Base-by-base conservation (phyloP, 352 stramenopile genomes). In the Pythium dissotocum region DNA sequence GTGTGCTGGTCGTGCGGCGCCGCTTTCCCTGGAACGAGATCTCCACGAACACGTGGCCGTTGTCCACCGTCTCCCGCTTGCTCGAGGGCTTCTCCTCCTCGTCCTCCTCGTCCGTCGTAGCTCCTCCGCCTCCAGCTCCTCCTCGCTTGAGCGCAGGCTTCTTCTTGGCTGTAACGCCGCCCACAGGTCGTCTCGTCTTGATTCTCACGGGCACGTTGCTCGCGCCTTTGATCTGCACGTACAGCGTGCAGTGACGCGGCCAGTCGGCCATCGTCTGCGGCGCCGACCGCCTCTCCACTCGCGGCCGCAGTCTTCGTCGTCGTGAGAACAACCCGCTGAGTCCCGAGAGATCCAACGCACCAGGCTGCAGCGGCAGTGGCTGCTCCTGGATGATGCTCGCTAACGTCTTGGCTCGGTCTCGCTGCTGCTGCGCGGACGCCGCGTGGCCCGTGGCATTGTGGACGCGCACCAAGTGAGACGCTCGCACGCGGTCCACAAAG, bases 381-480 rank as follows among this genome's bases (percentile, higher is more conserved):
- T 91, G 82, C 54, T 98, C 91, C 48, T 94, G 90, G 18, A 97
- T 85, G 58, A 97, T 94, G 1, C 70, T 85, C 13, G 79, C 71
- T 14, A 94, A 66, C 4, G 79, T 77, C 44, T 73, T 74, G 28
- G 68, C 60, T 32, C 67, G 58, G 2, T 64, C 60, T 21, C 53
- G 61, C 35, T 65, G 52, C 18, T 58, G 46, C 18, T 58, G 10
- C 32, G 36, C 6, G 42, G 48, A 44, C 35, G 51, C 36, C 35
- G 46, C 12, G 62, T 67, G 59, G 26, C 48, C 52, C 46, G 30
- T 49, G 21, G 59, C 16, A 40, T 61, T 30, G 33, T 73, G 52
- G n/a, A 38, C 59, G 5, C 56, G 65, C 24, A 58, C 61, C 16
- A 76, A 35, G 32, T 81, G 74, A 7, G 68, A 73, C 38, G 66